phyloP scores from a whole-genome alignment of 192 early-diverging fungal genomes.

The Coemansia sp. region DNA sequence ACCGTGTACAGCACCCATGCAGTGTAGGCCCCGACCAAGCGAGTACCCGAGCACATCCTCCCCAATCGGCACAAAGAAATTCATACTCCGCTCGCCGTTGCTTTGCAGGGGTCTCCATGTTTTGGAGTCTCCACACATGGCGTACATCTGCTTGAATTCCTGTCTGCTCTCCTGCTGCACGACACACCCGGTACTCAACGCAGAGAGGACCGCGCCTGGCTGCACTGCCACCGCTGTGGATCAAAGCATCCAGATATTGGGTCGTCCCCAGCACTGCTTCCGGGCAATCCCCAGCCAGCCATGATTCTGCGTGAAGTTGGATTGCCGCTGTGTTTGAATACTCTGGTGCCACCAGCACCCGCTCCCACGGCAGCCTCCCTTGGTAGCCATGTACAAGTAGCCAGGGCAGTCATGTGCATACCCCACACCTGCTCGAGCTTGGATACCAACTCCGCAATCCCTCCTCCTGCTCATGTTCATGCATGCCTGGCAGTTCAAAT shows the following conservation, averaged over 20 bases:
- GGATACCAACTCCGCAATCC: background rate
- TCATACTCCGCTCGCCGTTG: conserved; percentile 11
- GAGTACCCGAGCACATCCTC: background rate
- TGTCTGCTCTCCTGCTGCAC: conserved; percentile 9
- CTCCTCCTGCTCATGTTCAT: background rate
- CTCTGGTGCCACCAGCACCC: background rate
- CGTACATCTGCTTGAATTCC: background rate
- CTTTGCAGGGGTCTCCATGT: conserved; percentile 9
- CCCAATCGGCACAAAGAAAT: conserved; percentile 2
- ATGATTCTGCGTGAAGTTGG: background rate
- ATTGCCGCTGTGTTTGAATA: background rate
- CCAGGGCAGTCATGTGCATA: background rate
- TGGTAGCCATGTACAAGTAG: background rate
- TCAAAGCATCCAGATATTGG: conserved; percentile 14
- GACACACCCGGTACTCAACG: background rate
- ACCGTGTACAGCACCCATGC: no score
- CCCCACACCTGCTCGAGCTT: background rate
- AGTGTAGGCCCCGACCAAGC: no score
- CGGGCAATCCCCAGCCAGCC: conserved; percentile 2
- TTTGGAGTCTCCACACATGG: conserved; percentile 2
- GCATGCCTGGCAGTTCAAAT: background rate
- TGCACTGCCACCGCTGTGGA: background rate
- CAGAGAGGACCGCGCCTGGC: background rate
- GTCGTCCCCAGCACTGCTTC: background rate
- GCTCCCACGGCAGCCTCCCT: background rate